Evolutionary conservation across 176 grass and related monocot genomes (phyloP).

Genomic region (Secale cereale): DNA sequence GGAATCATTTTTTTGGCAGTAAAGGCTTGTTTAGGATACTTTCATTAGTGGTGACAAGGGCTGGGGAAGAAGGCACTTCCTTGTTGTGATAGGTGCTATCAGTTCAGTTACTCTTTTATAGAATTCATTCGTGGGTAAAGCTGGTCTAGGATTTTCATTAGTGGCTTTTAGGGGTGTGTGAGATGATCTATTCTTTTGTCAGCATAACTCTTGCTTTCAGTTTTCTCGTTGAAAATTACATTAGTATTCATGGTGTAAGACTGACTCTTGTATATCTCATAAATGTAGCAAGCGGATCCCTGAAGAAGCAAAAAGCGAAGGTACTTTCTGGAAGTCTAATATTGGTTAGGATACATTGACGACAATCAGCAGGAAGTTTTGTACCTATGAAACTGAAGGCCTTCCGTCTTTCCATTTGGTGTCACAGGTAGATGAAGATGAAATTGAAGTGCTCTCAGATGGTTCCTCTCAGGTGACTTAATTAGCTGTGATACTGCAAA

Average conservation of each 20-base stretch:
- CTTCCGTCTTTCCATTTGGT: neutral
- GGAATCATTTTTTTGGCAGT: too few relatives aligned
- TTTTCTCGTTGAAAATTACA: neutral
- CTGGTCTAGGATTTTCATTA: neutral
- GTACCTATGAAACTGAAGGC: neutral
- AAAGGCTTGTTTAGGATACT: neutral
- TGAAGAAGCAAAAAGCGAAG: conserved; percentile 42
- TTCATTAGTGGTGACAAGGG: neutral
- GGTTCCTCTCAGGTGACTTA: conserved; percentile 39
- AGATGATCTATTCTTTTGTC: neutral
- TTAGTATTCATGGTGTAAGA: neutral
- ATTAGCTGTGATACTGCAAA: neutral
- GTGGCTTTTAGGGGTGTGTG: too few relatives aligned
- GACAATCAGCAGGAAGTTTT: neutral
- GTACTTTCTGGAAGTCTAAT: conserved; percentile 21
- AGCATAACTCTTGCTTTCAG: neutral
- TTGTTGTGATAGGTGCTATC: neutral
- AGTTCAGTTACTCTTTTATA: neutral
- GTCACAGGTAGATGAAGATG: conserved; percentile 41
- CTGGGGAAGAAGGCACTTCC: neutral
- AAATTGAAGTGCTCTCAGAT: conserved; percentile 46
- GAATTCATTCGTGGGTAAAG: neutral
- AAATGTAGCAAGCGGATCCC: conserved; percentile 35
- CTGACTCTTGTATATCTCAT: conserved; percentile 19
- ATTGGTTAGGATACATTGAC: neutral